These are phyloP conservation scores for Zasmidium cellare DNA, from an alignment of 2,329 filamentous ascomycete species.

Conservation along the genomic window DNA sequence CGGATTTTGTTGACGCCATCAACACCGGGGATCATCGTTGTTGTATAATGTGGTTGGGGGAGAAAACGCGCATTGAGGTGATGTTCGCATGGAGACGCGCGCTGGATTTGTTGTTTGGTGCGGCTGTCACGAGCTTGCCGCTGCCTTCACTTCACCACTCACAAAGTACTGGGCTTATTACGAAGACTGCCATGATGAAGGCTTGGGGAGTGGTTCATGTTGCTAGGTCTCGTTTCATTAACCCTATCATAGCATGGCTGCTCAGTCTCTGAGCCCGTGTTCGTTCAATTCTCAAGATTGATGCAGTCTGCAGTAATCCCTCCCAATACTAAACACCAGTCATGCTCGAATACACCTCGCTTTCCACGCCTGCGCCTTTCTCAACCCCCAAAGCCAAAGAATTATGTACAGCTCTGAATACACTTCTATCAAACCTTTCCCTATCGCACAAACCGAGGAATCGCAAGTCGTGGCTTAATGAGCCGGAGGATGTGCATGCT, in stretches of 20 bases:
- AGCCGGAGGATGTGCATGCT: not conserved
- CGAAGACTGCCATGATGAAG: too few species aligned
- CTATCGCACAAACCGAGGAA: too few species aligned
- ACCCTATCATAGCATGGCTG: constrained; percentile 9
- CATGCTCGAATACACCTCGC: not conserved
- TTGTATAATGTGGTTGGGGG: not conserved
- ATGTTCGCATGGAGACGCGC: not conserved
- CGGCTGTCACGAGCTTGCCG: constrained; percentile 3
- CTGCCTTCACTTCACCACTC: not conserved
- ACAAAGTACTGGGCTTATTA: not conserved
- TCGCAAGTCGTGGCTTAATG: too few species aligned
- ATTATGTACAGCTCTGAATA: not conserved
- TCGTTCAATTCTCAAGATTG: not conserved
- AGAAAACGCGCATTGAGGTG: constrained; percentile 2
- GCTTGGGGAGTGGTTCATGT: too few species aligned
- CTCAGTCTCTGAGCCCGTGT: not conserved
- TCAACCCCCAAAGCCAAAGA: not conserved
- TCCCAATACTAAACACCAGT: not conserved
- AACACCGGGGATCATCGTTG: not conserved
- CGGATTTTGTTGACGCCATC: constrained; percentile 24
- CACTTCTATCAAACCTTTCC: not conserved
- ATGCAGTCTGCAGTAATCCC: not conserved
- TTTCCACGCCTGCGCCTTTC: not conserved
- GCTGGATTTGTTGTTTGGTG: constrained; percentile 3
- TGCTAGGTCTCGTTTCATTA: not conserved